Base-by-base conservation (phyloP, 2,329 filamentous ascomycete species). In the Fusarium nelsonii region DNA sequence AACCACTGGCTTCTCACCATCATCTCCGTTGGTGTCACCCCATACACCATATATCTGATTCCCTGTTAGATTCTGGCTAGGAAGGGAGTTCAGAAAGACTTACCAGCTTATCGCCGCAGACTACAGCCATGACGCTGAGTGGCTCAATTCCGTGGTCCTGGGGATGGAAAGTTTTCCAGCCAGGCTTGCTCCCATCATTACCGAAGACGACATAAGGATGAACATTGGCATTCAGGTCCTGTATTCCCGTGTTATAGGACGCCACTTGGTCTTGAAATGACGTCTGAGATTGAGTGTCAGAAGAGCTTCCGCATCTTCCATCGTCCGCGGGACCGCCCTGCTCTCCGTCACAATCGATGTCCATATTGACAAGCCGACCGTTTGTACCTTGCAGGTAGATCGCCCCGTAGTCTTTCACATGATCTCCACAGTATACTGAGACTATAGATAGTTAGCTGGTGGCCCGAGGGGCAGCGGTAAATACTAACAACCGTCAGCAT, bases 261-360 rank as follows among this genome's bases (percentile, higher is more conserved):
- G 65, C 63, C 6, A 85, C 68, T 1, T 67, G 72, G 28, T 80
- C 75, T 36, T 78, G 73, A 73, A 87, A 87, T 0, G 82, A 77
- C 0, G 86, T 87, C 44, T 34, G 44, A 1, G 52, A n/a, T 11
- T 56, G 58, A 12, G 68, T 71, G 1, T 43, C 44, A 1, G 58
- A 59, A 3, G 54, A 53, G 6, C 59, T 46, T 2, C 32, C 45
- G 9, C 70, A 72, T 15, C 80, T 78, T 0, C 83, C 81, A 23
- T 80, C 81, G 56, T 81, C 77, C 7, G 40, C 32, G n/a, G 59
- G 53, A 1, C 57, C 78, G 6, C 79, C 77, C 41, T 84, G 80
- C 0, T 77, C 75, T 2, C 87, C 86, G 62, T 89, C 86, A 68
- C 87, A 89, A 77, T 89, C 87, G 43, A 88, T 79, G 61, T 88